Evolutionary conservation across 164 flowering plant species (phyloP), one percentile per base, ranked within the genome.

Genomic region (Paratinospora sagittata): DNA sequence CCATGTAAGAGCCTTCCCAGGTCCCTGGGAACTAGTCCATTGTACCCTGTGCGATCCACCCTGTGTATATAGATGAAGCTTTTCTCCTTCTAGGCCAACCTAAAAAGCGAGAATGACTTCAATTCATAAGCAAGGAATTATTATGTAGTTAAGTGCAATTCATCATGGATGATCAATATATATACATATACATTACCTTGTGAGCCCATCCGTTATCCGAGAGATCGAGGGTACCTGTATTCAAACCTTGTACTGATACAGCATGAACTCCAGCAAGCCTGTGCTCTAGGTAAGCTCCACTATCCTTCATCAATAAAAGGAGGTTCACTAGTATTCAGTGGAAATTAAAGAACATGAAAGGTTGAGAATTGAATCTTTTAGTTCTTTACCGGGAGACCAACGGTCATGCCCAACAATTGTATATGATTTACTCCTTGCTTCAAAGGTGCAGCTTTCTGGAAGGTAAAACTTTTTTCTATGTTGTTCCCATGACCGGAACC

Each of bases 241-340:
- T 93, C 79, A 96, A 68, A 39, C 99, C 98, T 21, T 83, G 81
- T 63, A 96, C 45, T 0, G 83, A 52, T 6, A 88, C 80, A 13
- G 75, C 52, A 19, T 81, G 84, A 1, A 90, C 81, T 0, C 99
- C 99, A 2, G 97, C 87, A 70, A 73, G 79, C 78, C 95, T 82
- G 26, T 74, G 81, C 84, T 96, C 97, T 87, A 91, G 76, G 74
- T 91, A 90, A 17, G 86, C 91, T 78, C 99, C 99, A 65, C 96
- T 93, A 75, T 96, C 89, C 98, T 90, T 27, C 58, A 83, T 61
- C 23, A 19, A 71, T n/a, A 61, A 36, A 70, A 26, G 72, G 24
- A 52, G n/a, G 30, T 8, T 52, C 43, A 55, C 69, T 24, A 71
- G 55, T 68, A 21, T 19, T 13, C 12, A 6, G 34, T 58, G 63